Percentiles rank a stretch among this genome's conserved stretches.
Evolutionary conservation across 2,329 filamentous ascomycete species (phyloP).

Genomic region (Colletotrichum siamense): DNA sequence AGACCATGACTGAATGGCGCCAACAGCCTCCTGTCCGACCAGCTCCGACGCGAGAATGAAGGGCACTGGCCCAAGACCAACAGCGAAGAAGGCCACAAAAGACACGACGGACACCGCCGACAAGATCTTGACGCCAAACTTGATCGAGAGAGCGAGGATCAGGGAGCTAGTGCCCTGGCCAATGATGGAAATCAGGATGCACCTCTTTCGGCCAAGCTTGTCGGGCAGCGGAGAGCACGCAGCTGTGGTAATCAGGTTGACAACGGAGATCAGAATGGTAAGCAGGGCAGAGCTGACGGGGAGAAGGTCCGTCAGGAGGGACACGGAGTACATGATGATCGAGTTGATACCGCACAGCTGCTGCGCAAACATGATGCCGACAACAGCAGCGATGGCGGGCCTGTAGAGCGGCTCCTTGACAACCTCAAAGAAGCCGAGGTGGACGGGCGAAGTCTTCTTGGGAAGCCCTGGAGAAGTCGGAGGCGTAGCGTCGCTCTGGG

Average conservation of each 20-base stretch:
- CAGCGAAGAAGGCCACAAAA: conserved; percentile 89
- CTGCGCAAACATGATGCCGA: conserved; percentile 91
- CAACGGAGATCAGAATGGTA: conserved; percentile 83
- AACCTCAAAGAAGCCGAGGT: conserved; percentile 69
- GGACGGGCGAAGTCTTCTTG: conserved; percentile 30
- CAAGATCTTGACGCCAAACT: conserved; percentile 72
- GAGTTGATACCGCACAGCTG: conserved; percentile 96
- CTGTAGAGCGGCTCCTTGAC: conserved; percentile 71
- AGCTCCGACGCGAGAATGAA: conserved; percentile 94
- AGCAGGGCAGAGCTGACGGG: conserved; percentile 82
- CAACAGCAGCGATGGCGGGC: conserved; percentile 79
- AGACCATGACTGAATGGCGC: conserved; percentile 88
- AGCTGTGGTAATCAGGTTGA: conserved; percentile 86
- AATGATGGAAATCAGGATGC: conserved; percentile 79
- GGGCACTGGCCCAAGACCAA: conserved; percentile 90
- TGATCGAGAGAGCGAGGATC: conserved; percentile 80
- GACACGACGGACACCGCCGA: conserved; percentile 82
- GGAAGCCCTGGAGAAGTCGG: conserved; percentile 25
- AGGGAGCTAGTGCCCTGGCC: conserved; percentile 85
- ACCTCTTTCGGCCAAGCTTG: conserved; percentile 84
- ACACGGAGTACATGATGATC: conserved; percentile 98
- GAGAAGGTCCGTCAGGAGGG: conserved; percentile 80
- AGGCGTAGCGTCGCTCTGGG: conserved; percentile 28
- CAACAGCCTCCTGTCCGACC: conserved; percentile 88
- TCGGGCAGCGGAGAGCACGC: conserved; percentile 86